phyloP scores from a whole-genome alignment of 2,329 filamentous ascomycete species.

The Onygenales sp. region DNA sequence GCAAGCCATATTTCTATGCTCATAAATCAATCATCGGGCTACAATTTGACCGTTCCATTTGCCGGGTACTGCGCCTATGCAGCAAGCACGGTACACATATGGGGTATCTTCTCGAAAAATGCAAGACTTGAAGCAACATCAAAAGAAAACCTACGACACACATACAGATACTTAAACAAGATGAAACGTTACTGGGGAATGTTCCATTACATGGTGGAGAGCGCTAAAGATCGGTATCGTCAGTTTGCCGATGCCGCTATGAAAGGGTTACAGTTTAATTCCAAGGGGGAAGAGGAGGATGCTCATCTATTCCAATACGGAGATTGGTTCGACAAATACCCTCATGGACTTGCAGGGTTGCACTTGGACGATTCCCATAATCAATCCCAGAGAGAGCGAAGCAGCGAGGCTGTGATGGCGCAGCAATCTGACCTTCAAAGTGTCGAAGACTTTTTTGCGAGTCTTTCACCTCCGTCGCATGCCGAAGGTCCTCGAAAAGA shows the following conservation, averaged over 20 bases:
- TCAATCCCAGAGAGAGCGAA: constrained; percentile 61
- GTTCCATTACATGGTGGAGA: constrained; percentile 95
- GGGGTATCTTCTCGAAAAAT: constrained; percentile 83
- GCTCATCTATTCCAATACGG: constrained; percentile 82
- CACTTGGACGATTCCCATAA: constrained; percentile 71
- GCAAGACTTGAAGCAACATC: constrained; percentile 63
- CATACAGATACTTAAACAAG: constrained; percentile 80
- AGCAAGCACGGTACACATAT: constrained; percentile 88
- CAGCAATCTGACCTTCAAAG: constrained; percentile 86
- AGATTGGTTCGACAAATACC: constrained; percentile 95
- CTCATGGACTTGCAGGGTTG: constrained; percentile 75
- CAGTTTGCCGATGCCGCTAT: constrained; percentile 73
- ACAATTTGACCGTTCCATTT: constrained; percentile 81
- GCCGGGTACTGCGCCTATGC: constrained; percentile 91
- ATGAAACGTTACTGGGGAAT: constrained; percentile 99
- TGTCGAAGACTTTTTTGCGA: constrained; percentile 88
- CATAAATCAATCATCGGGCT: constrained; percentile 68
- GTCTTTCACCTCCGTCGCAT: constrained; percentile 54
- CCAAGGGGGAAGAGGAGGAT: constrained; percentile 33
- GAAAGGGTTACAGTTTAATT: constrained; percentile 43
- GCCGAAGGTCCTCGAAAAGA: constrained; percentile 40
- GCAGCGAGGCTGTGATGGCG: constrained; percentile 79
- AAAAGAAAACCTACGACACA: constrained; percentile 75
- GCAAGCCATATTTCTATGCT: constrained; percentile 80
- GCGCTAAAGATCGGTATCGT: constrained; percentile 79